Percentiles rank a stretch among this genome's conserved stretches.
Evolutionary conservation across 371 early-diverging fungal species (phyloP).

Genomic region (Mucor sp.): DNA sequence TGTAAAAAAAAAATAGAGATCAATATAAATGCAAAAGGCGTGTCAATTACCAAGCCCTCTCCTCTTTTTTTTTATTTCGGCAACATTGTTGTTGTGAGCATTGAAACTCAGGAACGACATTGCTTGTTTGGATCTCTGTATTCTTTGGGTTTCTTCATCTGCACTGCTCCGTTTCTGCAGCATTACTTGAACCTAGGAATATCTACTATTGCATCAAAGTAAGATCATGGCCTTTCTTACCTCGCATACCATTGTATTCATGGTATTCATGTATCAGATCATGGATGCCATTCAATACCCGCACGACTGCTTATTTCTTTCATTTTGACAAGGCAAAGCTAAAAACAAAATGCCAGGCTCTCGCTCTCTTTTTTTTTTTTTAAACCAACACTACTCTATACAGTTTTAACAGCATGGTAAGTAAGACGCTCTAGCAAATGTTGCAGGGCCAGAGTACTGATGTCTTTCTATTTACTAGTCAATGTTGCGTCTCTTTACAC

Average conservation of each 20-base stretch:
- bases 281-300: not conserved
- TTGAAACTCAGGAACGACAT: not conserved
- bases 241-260: not conserved
- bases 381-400: not conserved
- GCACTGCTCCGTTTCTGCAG: not conserved
- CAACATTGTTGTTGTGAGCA: not conserved
- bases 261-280: not conserved
- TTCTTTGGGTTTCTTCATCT: not conserved
- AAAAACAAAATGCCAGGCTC: not conserved
- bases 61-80: not conserved
- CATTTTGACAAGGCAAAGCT: not conserved
- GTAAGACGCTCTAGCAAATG: not conserved
- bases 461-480: not conserved
- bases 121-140: not conserved
- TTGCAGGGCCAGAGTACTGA: not conserved
- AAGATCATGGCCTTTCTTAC: not conserved
- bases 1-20: not conserved
- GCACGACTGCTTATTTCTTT: not conserved
- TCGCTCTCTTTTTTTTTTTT: not conserved
- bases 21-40: not conserved
- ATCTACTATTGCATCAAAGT: not conserved
- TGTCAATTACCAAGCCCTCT: not conserved
- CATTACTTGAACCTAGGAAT: not conserved
- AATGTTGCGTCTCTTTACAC: conserved; percentile 23
- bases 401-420: not conserved